These are phyloP conservation scores for Brassica nigra DNA, from an alignment of 345 rosid genomes.

Conservation along the genomic window DNA sequence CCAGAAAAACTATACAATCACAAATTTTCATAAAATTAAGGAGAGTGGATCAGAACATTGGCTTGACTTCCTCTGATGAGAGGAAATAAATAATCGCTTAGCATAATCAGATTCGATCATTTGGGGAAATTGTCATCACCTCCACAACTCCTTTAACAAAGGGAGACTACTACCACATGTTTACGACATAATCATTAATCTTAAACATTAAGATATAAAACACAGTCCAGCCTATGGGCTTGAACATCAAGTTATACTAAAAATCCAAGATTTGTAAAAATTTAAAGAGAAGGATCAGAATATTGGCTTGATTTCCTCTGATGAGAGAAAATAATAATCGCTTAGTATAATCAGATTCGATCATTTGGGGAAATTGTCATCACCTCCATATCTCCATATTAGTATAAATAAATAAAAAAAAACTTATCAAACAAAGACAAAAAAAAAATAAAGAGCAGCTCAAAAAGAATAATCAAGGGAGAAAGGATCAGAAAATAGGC, in stretches of 20 bases:
- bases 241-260: no score
- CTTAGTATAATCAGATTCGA: conserved; percentile 39
- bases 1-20: no score
- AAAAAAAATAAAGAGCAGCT: no score
- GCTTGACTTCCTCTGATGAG: conserved; percentile 37
- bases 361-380: conserved; percentile 46
- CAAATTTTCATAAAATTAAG: background rate
- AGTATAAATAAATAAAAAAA: background rate
- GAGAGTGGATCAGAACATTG: conserved; percentile 37
- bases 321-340: conserved; percentile 29
- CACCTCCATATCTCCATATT: conserved; percentile 20
- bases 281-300: conserved; percentile 35
- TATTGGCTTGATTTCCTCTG: conserved; percentile 39
- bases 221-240: no score
- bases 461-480: background rate
- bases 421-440: background rate
- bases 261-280: no score
- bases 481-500: conserved; percentile 41
- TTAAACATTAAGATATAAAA: no score
- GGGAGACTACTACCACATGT: no score
- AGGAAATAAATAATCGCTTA: conserved; percentile 29
- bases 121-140: conserved; percentile 46
- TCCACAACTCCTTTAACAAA: conserved; percentile 15
- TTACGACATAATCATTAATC: no score
- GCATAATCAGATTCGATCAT: conserved; percentile 41